Percentiles rank a stretch among this genome's conserved stretches.
Conservation (phyloP, 345 rosid genomes). For the Xanthoceras sorbifolium region DNA sequence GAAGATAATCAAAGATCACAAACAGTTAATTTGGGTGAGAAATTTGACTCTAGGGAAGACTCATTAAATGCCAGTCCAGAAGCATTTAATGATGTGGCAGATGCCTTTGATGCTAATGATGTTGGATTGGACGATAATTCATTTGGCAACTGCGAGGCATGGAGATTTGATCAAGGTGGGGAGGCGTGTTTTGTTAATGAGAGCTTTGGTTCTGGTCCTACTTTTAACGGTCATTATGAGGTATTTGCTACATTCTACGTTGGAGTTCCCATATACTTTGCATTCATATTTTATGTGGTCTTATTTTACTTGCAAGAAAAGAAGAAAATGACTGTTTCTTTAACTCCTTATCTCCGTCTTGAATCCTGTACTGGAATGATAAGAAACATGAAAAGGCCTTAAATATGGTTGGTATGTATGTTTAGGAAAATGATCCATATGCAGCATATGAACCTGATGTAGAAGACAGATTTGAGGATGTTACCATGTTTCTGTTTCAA, state of each 20-base stretch:
- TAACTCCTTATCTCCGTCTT: background rate
- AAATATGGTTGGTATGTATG: slow-evolving; percentile 12
- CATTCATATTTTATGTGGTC: background rate
- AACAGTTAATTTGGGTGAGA: slow-evolving; percentile 28
- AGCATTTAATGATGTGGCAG: slow-evolving; percentile 27
- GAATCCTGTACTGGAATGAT: background rate
- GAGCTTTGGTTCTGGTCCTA: slow-evolving; percentile 44
- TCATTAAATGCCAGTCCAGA: slow-evolving; percentile 23
- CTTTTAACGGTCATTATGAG: slow-evolving; percentile 55
- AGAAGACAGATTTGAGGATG: slow-evolving; percentile 50
- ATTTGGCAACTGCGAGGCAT: slow-evolving; percentile 5
- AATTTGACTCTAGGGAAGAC: background rate
- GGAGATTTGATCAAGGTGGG: slow-evolving; percentile 17
- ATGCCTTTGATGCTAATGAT: slow-evolving; percentile 7
- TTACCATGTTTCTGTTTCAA: slow-evolving; percentile 27
- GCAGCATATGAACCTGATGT: slow-evolving; percentile 33
- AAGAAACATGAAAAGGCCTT: slow-evolving; percentile 3
- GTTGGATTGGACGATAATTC: background rate
- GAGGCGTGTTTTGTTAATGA: slow-evolving; percentile 50
- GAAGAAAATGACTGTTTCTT: background rate
- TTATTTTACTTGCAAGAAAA: background rate
- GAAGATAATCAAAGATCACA: slow-evolving; percentile 64
- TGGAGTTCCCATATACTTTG: background rate
- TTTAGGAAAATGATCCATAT: slow-evolving; percentile 32
- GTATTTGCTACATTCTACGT: slow-evolving; percentile 36